A percentile compares a stretch with the other conserved stretches of the same genome.
phyloP scores from a whole-genome alignment of 2,329 filamentous ascomycete species.

The Colletotrichum chlorophyti region DNA sequence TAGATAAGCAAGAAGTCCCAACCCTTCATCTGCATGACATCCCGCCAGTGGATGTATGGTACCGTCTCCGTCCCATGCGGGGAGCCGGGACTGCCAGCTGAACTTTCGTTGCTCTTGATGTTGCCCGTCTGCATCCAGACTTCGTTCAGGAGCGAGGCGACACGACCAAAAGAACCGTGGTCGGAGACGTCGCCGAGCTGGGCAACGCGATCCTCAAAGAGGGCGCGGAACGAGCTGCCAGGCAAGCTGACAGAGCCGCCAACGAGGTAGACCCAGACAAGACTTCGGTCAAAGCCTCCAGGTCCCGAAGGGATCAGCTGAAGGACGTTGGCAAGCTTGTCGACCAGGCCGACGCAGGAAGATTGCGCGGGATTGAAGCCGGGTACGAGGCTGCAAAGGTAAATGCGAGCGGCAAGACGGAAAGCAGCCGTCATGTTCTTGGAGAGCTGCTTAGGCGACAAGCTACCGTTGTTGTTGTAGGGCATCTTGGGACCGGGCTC shows the following conservation, averaged over 20 bases:
- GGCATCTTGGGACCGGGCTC: constrained; percentile 64
- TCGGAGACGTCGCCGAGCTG: constrained; percentile 79
- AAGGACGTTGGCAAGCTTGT: constrained; percentile 78
- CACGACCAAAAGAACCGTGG: constrained; percentile 85
- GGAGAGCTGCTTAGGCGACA: constrained; percentile 83
- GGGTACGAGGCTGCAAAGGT: constrained; percentile 94
- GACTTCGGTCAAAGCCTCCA: constrained; percentile 84
- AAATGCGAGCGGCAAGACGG: constrained; percentile 90
- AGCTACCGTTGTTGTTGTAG: constrained; percentile 73
- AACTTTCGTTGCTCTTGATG: constrained; percentile 43
- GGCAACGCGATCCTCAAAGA: constrained; percentile 78
- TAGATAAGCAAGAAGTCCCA: constrained; percentile 94
- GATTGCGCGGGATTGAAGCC: constrained; percentile 80
- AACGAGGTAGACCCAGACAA: constrained; percentile 93
- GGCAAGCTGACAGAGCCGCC: constrained; percentile 80
- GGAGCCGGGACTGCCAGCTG: constrained; percentile 31
- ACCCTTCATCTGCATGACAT: constrained; percentile 88
- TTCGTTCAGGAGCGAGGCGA: constrained; percentile 79
- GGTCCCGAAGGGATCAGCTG: constrained; percentile 83
- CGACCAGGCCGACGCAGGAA: constrained; percentile 78
- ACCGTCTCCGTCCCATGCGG: constrained; percentile 46
- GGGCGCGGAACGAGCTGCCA: constrained; percentile 75
- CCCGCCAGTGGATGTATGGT: constrained; percentile 89
- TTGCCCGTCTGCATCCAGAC: constrained; percentile 82
- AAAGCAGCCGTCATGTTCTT: constrained; percentile 91